Conservation (phyloP, 2,329 filamentous ascomycete genomes). For the Microsporum canis region DNA sequence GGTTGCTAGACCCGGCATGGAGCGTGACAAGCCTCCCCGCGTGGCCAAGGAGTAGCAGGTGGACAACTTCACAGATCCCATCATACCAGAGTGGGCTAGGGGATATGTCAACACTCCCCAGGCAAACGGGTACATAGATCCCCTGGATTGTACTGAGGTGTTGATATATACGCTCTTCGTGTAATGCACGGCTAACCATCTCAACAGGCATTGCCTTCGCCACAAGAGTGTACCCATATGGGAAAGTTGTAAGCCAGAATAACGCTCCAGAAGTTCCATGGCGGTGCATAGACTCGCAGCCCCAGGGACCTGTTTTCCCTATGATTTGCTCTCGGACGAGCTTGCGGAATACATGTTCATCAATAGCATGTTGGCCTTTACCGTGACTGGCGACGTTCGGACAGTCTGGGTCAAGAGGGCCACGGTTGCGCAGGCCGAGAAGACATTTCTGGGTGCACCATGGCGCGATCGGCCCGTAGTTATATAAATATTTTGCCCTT, state of each 20-base stretch:
- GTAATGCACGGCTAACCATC: constrained; percentile 4
- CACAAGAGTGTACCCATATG: constrained; percentile 16
- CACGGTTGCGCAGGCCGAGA: constrained; percentile 24
- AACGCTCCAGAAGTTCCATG: constrained; percentile 16
- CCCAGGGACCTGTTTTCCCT: constrained; percentile 5
- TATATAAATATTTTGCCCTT: background rate
- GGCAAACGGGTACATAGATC: constrained; percentile 13
- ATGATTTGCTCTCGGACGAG: constrained; percentile 9
- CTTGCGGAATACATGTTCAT: constrained; percentile 6
- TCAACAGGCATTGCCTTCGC: constrained; percentile 13
- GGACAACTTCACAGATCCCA: constrained; percentile 9
- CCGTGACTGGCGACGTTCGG: constrained; percentile 32
- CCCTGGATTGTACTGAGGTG: constrained; percentile 13
- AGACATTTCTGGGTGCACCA: constrained; percentile 35
- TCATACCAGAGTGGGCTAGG: constrained; percentile 9
- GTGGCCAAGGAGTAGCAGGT: constrained; percentile 9
- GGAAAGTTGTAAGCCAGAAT: constrained; percentile 16
- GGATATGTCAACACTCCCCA: constrained; percentile 15
- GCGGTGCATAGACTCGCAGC: constrained; percentile 15
- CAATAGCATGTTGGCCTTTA: constrained; percentile 8
- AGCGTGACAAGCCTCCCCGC: constrained; percentile 8
- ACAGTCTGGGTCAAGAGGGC: constrained; percentile 25
- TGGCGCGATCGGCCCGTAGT: constrained; percentile 3
- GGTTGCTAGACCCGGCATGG: background rate
- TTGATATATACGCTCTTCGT: constrained; percentile 14